Conservation (phyloP, 176 grass and related monocot genomes). For the Oryza australiensis region DNA sequence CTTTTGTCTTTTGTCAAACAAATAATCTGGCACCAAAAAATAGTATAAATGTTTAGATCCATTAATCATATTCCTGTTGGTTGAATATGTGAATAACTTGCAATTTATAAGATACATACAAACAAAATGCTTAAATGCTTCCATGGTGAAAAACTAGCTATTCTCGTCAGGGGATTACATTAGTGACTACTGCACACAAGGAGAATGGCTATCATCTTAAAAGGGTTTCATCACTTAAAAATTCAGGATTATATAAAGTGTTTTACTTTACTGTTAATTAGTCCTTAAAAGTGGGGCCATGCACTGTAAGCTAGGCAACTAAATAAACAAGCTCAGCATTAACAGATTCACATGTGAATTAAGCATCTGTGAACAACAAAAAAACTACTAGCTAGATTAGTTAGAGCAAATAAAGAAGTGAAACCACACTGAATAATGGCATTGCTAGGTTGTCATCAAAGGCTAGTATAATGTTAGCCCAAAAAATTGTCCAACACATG, state of each 20-base stretch:
- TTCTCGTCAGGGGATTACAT: background rate
- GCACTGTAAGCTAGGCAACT: too few species aligned
- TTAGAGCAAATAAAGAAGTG: background rate
- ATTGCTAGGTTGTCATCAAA: constrained; percentile 3
- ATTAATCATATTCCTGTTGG: too few species aligned
- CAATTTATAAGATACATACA: too few species aligned
- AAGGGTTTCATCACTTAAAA: constrained; percentile 17
- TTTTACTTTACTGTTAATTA: background rate
- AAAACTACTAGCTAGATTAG: background rate
- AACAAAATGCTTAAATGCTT: background rate
- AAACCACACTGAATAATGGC: background rate
- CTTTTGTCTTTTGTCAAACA: too few species aligned
- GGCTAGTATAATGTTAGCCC: background rate
- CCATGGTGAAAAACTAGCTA: background rate
- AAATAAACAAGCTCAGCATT: background rate
- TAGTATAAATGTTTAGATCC: too few species aligned
- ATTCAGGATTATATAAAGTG: too few species aligned
- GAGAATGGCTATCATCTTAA: background rate
- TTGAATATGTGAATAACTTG: too few species aligned
- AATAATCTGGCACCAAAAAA: too few species aligned
- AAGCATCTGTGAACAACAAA: background rate
- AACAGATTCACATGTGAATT: background rate
- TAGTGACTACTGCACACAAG: background rate
- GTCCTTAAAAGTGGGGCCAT: constrained; percentile 26
- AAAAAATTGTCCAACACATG: constrained; percentile 14